Evolutionary conservation across 75 land plant species (phyloP).

Genomic region (Selaginella tamariscina): DNA sequence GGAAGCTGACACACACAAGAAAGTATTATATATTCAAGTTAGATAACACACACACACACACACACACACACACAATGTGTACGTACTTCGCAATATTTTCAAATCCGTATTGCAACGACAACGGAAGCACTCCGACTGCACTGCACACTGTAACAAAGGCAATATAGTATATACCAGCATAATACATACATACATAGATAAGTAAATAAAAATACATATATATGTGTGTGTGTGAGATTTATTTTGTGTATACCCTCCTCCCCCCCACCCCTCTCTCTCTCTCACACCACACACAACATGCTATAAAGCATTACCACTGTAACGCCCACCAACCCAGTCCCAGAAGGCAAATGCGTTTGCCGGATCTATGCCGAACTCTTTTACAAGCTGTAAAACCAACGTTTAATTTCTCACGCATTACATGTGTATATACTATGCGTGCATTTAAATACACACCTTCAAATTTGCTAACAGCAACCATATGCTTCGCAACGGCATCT

Average conservation of each 20-base stretch:
- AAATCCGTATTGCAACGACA: conserved; percentile 10
- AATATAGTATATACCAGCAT: too few species aligned
- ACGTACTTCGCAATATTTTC: conserved; percentile 1
- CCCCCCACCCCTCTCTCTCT: too few species aligned
- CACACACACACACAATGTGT: too few species aligned
- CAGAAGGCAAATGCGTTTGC: conserved; percentile 3
- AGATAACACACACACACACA: too few species aligned
- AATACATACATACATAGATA: too few species aligned
- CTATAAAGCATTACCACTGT: conserved; percentile 13
- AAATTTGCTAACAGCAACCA: conserved; percentile 98
- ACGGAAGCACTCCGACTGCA: conserved; percentile 9
- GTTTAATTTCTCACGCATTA: background rate
- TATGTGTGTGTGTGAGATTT: background rate
- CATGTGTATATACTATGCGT: background rate
- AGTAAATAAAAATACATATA: background rate
- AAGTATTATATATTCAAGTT: background rate
- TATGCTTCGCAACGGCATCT: conserved; percentile 83
- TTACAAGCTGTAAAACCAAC: conserved; percentile 30
- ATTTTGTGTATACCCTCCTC: too few species aligned
- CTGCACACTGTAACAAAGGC: conserved; percentile 2
- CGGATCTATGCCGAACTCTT: conserved; percentile 10
- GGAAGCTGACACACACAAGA: background rate
- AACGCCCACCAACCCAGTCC: conserved; percentile 10
- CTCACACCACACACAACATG: too few species aligned
- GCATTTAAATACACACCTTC: conserved; percentile 34